A percentile compares a stretch with the other conserved stretches of the same genome.
These are phyloP conservation scores for Boletus albobrunnescens DNA, from an alignment of 1,284 basidiomycete genomes.

Conservation along the genomic window DNA sequence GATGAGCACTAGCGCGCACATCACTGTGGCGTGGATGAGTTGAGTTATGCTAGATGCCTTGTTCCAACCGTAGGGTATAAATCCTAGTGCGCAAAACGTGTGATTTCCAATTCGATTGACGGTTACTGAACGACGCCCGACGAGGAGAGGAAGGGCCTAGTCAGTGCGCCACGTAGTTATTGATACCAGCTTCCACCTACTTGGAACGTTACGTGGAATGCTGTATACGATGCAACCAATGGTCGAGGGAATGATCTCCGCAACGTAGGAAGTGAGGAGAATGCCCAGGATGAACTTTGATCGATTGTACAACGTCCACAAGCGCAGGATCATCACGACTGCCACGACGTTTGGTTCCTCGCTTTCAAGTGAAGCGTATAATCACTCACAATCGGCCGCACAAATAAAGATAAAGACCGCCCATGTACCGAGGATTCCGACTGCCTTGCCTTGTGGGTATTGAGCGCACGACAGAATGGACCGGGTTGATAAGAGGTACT, in stretches of 20 bases:
- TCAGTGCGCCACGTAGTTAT: too few species aligned
- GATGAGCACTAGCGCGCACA: not conserved
- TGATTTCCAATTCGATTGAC: too few species aligned
- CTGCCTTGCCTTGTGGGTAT: slow-evolving; percentile 1
- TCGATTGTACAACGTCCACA: slow-evolving; percentile 13
- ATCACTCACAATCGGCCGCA: slow-evolving; percentile 12
- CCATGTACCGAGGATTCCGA: slow-evolving; percentile 1
- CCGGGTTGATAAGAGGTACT: too few species aligned
- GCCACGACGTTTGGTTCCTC: not conserved
- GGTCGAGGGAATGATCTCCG: not conserved
- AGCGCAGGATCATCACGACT: slow-evolving; percentile 13
- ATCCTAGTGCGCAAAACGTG: too few species aligned
- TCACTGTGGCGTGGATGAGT: too few species aligned
- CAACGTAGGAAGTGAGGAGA: not conserved
- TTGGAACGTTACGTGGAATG: too few species aligned
- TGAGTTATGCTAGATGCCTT: too few species aligned
- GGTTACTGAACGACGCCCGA: too few species aligned
- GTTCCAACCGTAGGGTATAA: too few species aligned
- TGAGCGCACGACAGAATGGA: too few species aligned
- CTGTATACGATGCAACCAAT: not conserved
- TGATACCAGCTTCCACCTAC: too few species aligned
- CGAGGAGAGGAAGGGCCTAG: too few species aligned
- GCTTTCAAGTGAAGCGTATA: not conserved
- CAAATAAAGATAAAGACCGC: slow-evolving; percentile 6
- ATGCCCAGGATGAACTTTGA: not conserved